Evolutionary conservation across 768 basidiomycete genomes (phyloP).

Genomic region (Russula emetica): DNA sequence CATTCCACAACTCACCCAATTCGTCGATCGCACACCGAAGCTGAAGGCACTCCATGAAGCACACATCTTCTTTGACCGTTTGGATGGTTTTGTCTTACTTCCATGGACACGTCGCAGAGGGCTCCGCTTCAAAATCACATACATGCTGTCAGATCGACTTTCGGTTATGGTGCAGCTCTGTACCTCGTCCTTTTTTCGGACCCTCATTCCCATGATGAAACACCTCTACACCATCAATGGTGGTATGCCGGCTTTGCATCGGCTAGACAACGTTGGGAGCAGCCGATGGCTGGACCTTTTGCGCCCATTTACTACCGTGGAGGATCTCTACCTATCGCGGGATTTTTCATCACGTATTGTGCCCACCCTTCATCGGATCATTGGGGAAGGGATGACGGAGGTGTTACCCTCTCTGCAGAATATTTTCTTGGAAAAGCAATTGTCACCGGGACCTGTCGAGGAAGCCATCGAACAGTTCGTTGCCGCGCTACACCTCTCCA

Average conservation of each 20-base stretch:
- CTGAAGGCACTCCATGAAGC: neutral
- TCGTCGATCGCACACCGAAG: neutral
- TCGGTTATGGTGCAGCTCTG: no score
- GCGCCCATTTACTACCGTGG: neutral
- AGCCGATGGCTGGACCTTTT: neutral
- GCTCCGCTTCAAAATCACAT: neutral
- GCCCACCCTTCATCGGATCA: neutral
- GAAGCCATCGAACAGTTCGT: neutral
- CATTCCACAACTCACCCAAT: no score
- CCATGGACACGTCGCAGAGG: neutral
- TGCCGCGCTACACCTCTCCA: neutral
- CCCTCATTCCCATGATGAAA: neutral
- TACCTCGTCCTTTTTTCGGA: neutral
- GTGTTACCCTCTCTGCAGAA: neutral
- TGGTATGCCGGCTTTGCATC: no score
- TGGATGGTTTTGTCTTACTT: neutral
- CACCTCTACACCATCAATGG: neutral
- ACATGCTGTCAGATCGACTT: no score
- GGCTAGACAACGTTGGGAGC: neutral
- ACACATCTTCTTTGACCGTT: neutral
- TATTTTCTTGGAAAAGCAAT: neutral
- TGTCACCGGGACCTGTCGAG: neutral
- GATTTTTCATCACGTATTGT: neutral
- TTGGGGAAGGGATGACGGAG: neutral
- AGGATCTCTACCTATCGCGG: neutral